These are phyloP conservation scores for Metarhizium anisopliae DNA, from an alignment of 2,329 filamentous ascomycete species.

Conservation along the genomic window DNA sequence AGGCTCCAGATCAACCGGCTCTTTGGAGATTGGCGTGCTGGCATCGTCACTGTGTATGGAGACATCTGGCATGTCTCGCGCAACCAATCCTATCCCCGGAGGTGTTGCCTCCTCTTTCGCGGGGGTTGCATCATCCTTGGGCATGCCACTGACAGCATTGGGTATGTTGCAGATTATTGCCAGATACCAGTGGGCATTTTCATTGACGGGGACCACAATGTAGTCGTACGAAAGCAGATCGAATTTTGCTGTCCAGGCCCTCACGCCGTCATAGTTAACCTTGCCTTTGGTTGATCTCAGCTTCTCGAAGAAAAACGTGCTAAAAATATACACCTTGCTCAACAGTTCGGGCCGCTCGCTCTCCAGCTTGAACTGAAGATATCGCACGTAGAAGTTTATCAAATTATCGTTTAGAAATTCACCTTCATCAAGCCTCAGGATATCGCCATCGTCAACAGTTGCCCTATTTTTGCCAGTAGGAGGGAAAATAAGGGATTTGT, in stretches of 20 bases:
- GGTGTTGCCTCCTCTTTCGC: slow-evolving; percentile 5
- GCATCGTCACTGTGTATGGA: slow-evolving; percentile 14
- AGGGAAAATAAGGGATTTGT: slow-evolving; percentile 53
- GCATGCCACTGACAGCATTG: slow-evolving; percentile 36
- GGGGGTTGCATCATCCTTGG: slow-evolving; percentile 4
- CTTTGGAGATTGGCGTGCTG: neutral
- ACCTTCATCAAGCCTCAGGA: slow-evolving; percentile 69
- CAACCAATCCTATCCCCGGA: slow-evolving; percentile 10
- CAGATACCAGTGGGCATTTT: slow-evolving; percentile 83
- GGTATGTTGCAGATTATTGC: slow-evolving; percentile 89
- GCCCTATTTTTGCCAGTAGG: slow-evolving; percentile 49
- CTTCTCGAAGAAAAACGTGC: slow-evolving; percentile 81
- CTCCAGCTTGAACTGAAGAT: slow-evolving; percentile 54
- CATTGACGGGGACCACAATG: slow-evolving; percentile 86
- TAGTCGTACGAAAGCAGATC: slow-evolving; percentile 83
- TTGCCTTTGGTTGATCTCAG: slow-evolving; percentile 53
- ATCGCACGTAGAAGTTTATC: slow-evolving; percentile 78
- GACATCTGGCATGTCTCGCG: slow-evolving; percentile 14
- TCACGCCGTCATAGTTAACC: slow-evolving; percentile 80
- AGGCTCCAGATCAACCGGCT: neutral
- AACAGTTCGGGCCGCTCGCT: slow-evolving; percentile 44
- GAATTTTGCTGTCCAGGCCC: slow-evolving; percentile 77
- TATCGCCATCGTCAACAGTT: slow-evolving; percentile 61
- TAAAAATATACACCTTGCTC: slow-evolving; percentile 75
- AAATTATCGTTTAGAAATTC: slow-evolving; percentile 90